Conservation (phyloP, 73 alveolate genomes). For the Paramecium biaurelia region DNA sequence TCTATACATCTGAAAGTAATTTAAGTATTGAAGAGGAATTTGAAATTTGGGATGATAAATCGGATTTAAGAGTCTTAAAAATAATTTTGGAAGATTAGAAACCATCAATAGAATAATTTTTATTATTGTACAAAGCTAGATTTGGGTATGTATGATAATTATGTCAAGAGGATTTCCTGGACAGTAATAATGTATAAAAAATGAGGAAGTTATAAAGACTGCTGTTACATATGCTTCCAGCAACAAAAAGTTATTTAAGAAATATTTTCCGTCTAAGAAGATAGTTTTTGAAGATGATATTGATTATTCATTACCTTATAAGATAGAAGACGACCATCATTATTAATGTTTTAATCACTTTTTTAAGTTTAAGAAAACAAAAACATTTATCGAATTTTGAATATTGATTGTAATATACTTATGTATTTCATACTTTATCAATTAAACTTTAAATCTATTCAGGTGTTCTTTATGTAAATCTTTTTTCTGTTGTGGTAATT, state of each 20-base stretch:
- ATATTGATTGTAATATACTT: neutral
- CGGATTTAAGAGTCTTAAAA: neutral
- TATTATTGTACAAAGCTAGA: slow-evolving; percentile 35
- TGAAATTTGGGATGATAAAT: slow-evolving; percentile 14
- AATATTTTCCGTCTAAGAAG: slow-evolving; percentile 33
- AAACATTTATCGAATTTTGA: neutral
- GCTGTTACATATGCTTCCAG: neutral
- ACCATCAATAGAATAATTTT: neutral
- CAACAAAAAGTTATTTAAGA: neutral
- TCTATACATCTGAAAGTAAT: neutral
- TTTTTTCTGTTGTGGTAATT: slow-evolving; percentile 72
- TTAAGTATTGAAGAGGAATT: slow-evolving; percentile 8
- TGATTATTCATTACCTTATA: slow-evolving; percentile 25
- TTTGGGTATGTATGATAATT: neutral
- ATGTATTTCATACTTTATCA: neutral
- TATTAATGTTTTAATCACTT: neutral
- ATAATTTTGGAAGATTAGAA: neutral
- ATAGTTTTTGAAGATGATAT: slow-evolving; percentile 44
- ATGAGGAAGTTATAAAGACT: slow-evolving; percentile 10
- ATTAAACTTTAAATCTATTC: slow-evolving; percentile 44
- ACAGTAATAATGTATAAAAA: neutral
- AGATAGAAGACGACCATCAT: slow-evolving; percentile 4
- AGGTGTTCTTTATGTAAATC: slow-evolving; percentile 55
- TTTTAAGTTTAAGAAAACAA: neutral
- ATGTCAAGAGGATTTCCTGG: slow-evolving; percentile 45